Conservation (phyloP, 225 moss, liverwort and hornwort genomes). For the Marchantia polymorpha region DNA sequence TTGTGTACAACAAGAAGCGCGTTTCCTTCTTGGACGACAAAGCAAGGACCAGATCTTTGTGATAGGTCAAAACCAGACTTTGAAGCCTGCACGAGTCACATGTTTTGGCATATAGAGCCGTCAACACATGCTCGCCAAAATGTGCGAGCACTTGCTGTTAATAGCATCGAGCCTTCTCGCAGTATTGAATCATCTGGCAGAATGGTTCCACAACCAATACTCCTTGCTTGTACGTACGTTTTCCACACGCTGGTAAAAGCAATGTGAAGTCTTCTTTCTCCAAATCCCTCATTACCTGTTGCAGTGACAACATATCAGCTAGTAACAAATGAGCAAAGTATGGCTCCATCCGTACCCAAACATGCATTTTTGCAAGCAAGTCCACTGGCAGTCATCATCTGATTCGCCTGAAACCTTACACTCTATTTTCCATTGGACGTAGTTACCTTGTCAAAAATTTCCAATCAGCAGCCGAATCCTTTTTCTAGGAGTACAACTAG, state of each 20-base stretch:
- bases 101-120: slow-evolving; percentile 52
- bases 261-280: too few species aligned
- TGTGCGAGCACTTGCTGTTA: slow-evolving; percentile 58
- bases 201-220: slow-evolving; percentile 52
- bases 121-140: slow-evolving; percentile 63
- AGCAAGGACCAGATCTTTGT: slow-evolving; percentile 43
- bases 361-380: slow-evolving; percentile 55
- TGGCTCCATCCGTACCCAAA: slow-evolving; percentile 85
- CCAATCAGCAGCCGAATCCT: slow-evolving; percentile 58
- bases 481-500: slow-evolving; percentile 82
- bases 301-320: slow-evolving; percentile 60
- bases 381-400: slow-evolving; percentile 79
- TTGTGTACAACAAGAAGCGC: slow-evolving; percentile 42
- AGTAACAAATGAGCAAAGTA: slow-evolving; percentile 69
- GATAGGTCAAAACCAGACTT: slow-evolving; percentile 40
- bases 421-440: slow-evolving; percentile 59
- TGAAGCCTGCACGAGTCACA: slow-evolving; percentile 68
- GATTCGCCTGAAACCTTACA: slow-evolving; percentile 90
- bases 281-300: too few species aligned
- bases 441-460: slow-evolving; percentile 74
- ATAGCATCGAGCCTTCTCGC: slow-evolving; percentile 60
- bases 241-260: too few species aligned
- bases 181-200: slow-evolving; percentile 58
- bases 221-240: too few species aligned
- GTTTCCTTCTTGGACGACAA: slow-evolving; percentile 35